These are phyloP conservation scores for Penicillium sp. DNA, from an alignment of 2,329 filamentous ascomycete genomes.

Conservation along the genomic window DNA sequence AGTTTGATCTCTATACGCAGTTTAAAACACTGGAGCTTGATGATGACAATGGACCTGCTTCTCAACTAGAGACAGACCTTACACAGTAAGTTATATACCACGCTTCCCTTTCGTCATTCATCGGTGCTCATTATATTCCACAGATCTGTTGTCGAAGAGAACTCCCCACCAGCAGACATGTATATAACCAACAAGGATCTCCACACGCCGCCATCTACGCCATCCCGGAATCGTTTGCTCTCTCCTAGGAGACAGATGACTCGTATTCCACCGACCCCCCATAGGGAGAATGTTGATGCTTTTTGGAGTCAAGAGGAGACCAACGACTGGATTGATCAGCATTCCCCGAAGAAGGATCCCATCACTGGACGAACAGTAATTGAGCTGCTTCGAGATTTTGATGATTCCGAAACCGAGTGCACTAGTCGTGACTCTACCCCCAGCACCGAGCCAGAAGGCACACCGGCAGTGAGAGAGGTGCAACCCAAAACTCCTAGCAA, in stretches of 20 bases:
- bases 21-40: conserved; percentile 26
- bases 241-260: conserved; percentile 54
- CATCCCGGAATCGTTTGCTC: conserved; percentile 46
- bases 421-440: conserved; percentile 27
- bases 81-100: conserved; percentile 23
- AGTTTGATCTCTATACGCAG: conserved; percentile 26
- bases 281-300: conserved; percentile 55
- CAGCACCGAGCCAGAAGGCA: conserved; percentile 21
- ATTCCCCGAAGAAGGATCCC: conserved; percentile 54
- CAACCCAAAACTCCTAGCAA: conserved; percentile 36
- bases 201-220: conserved; percentile 50
- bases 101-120: not conserved
- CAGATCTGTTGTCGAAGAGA: conserved; percentile 11
- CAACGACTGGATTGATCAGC: conserved; percentile 59
- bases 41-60: conserved; percentile 24
- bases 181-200: conserved; percentile 4
- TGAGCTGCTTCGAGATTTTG: conserved; percentile 38
- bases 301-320: conserved; percentile 59
- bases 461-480: conserved; percentile 13
- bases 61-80: conserved; percentile 22
- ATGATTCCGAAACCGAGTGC: conserved; percentile 42
- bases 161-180: not conserved
- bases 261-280: conserved; percentile 54
- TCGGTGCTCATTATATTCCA: conserved; percentile 13
- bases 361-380: conserved; percentile 18